Conservation (phyloP, 208 protist genomes). For the Wallacemonas sp. region DNA sequence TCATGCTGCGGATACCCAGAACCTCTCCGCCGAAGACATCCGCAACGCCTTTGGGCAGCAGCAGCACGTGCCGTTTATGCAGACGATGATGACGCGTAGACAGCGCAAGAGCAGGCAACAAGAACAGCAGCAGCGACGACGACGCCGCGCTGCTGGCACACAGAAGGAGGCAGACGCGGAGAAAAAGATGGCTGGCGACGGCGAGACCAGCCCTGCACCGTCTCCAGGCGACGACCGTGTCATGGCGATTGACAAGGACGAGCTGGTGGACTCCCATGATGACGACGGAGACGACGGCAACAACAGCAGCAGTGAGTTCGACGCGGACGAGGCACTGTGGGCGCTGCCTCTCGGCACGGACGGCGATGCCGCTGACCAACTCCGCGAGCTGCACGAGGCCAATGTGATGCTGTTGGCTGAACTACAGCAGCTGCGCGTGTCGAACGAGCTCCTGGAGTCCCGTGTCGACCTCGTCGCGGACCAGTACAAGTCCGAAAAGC, state of each 20-base stretch:
- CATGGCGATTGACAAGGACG: background rate
- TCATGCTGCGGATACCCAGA: slow-evolving; percentile 64
- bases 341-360: slow-evolving; percentile 35
- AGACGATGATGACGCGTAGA: slow-evolving; percentile 21
- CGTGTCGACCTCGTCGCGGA: slow-evolving; percentile 40
- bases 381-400: slow-evolving; percentile 82
- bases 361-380: slow-evolving; percentile 41
- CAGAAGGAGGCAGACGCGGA: background rate
- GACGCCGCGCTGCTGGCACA: too few species aligned
- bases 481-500: slow-evolving; percentile 29
- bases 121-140: slow-evolving; percentile 16
- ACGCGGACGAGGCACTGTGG: slow-evolving; percentile 19
- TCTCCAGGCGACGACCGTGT: background rate
- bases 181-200: background rate
- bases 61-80: slow-evolving; percentile 25
- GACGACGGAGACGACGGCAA: slow-evolving; percentile 9
- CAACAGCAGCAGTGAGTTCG: slow-evolving; percentile 23
- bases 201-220: background rate
- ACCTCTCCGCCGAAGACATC: slow-evolving; percentile 65
- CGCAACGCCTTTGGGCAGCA: slow-evolving; percentile 53
- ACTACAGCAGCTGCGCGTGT: slow-evolving; percentile 66
- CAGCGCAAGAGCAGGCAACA: slow-evolving; percentile 2
- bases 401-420: slow-evolving; percentile 74
- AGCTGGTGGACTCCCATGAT: background rate
- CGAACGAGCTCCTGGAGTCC: slow-evolving; percentile 74